Conservation (phyloP, 2,329 filamentous ascomycete species). For the Fusarium tjaetaba region DNA sequence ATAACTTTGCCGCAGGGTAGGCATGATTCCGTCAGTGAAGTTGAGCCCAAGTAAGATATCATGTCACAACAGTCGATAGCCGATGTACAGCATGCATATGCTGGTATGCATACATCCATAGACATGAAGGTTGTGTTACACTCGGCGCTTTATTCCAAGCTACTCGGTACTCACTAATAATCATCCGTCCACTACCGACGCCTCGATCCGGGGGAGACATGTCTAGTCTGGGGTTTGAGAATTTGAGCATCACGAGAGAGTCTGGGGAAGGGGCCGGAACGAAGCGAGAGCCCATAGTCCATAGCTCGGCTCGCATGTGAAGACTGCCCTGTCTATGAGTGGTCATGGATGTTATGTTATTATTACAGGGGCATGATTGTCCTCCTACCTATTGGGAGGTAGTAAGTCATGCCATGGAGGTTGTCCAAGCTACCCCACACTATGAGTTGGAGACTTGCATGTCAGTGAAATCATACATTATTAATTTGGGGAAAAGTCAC, state of each 20-base stretch:
- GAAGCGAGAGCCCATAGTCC: background rate
- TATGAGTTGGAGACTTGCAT: background rate
- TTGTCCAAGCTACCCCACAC: background rate
- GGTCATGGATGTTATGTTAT: background rate
- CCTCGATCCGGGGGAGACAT: conserved; percentile 4
- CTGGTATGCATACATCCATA: background rate
- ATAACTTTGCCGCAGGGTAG: conserved; percentile 13
- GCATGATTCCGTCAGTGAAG: background rate
- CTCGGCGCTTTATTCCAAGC: conserved; percentile 24
- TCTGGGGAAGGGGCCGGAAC: conserved; percentile 6
- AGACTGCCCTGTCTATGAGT: background rate
- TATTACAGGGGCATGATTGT: background rate
- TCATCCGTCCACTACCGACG: conserved; percentile 27
- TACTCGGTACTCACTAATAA: background rate
- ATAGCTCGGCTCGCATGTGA: conserved; percentile 25
- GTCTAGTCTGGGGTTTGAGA: conserved; percentile 3
- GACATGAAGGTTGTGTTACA: conserved; percentile 4
- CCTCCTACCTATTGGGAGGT: background rate
- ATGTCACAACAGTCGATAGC: conserved; percentile 15
- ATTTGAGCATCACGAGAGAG: conserved; percentile 9
- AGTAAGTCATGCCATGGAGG: background rate
- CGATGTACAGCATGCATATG: background rate
- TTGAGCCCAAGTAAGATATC: background rate
- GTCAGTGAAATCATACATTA: background rate
- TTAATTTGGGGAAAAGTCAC: background rate